phyloP scores from a whole-genome alignment of 2,329 filamentous ascomycete species.

The Fusarium sp. region DNA sequence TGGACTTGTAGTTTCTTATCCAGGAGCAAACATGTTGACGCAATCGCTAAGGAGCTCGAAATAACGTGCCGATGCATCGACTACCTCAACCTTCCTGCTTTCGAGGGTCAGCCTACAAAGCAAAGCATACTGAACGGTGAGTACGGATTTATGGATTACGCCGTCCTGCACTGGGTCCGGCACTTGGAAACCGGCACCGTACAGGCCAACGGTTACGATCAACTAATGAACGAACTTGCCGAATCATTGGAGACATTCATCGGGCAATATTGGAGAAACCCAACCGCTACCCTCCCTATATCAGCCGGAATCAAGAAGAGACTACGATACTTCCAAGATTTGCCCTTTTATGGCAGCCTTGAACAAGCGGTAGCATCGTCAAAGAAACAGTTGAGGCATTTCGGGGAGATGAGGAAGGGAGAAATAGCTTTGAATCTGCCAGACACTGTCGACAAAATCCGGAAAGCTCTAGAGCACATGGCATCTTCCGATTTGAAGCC shows the following conservation, averaged over 20 bases:
- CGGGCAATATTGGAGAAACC: not conserved
- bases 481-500: not conserved
- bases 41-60: too few species aligned
- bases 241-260: not conserved
- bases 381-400: not conserved
- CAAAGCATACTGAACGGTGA: not conserved
- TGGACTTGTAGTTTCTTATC: too few species aligned
- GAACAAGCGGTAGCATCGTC: not conserved
- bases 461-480: not conserved
- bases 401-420: not conserved
- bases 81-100: too few species aligned
- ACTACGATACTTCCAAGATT: not conserved
- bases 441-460: not conserved
- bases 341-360: not conserved
- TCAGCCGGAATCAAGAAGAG: not conserved
- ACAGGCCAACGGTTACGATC: not conserved
- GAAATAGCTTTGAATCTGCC: not conserved
- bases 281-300: not conserved
- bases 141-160: not conserved
- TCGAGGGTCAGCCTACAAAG: not conserved
- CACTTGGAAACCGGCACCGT: not conserved
- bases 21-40: too few species aligned
- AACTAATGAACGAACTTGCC: not conserved
- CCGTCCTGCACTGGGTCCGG: not conserved
- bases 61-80: too few species aligned